Base-by-base conservation (phyloP, 768 basidiomycete species). In the Tricholoma furcatifolium region DNA sequence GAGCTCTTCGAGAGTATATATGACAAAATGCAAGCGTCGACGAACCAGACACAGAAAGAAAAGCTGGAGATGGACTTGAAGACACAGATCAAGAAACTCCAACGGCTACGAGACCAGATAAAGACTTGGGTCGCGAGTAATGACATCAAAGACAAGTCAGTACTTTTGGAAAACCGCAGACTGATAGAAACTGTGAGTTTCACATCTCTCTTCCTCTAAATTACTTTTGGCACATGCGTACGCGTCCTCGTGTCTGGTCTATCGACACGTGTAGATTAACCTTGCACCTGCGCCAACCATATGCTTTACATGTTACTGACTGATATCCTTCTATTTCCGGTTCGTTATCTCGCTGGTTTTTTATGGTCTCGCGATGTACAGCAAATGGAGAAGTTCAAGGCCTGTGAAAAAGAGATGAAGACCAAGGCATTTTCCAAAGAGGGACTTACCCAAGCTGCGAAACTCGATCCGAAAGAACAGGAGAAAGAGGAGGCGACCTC, bases 361-460 rank as follows among this genome's bases (percentile, higher is more conserved):
- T 54, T 66, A 31, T 55, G 57, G 54, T 47, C 34, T 54, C 54
- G 9, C 42, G 53, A 51, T 67, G 53, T 55, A 51, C 70, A 98
- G 97, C 97, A 98, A 98, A 99, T 99, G 97, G 97, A 99, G 77
- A 95, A 93, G 68, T 99, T 99, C 84, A 99, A 99, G 65, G 96
- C 96, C 20, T 94, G 95, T 74, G 97, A 99, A 76, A 99, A 98
- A 77, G 97, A 99, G 74, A 98, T 98, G 96, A 99, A 99, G 81
- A 98, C 97, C 53, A 99, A 99, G 70, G 97, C 97, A 0, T 99
- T 98, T 73, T 98, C 95, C 17, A 99, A 98, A 66, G 97, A 98
- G 71, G 97, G 97, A 38, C 79, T 99, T 38, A 97, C 88, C 55
- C 92, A 94, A 55, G 92, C 93, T 10, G 82, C 92, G 34, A 93